A percentile compares a stretch with the other conserved stretches of the same genome.
These are phyloP conservation scores for Psilocybe tampanensis DNA, from an alignment of 768 basidiomycete genomes.

Conservation along the genomic window DNA sequence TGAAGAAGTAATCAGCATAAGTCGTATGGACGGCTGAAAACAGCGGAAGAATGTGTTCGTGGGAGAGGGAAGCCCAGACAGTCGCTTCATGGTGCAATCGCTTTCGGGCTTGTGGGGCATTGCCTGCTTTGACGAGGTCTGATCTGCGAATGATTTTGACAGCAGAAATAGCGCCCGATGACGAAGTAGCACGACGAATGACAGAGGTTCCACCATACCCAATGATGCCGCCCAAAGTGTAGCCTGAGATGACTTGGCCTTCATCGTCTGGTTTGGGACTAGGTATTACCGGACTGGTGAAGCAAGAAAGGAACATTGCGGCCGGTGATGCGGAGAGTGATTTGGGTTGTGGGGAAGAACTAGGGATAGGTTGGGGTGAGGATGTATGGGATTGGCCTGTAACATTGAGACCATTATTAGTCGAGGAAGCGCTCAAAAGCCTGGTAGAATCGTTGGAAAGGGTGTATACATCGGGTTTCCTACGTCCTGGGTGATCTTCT, in stretches of 20 bases:
- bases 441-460: constrained; percentile 26
- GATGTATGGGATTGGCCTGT: constrained; percentile 31
- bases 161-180: constrained; percentile 70
- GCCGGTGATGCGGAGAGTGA: constrained; percentile 59
- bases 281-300: constrained; percentile 43
- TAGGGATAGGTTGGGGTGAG: constrained; percentile 10
- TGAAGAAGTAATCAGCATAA: constrained; percentile 80
- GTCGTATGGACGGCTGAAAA: constrained; percentile 62
- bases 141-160: constrained; percentile 79
- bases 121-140: constrained; percentile 53
- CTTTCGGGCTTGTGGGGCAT: constrained; percentile 49
- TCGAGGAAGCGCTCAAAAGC: constrained; percentile 21
- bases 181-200: constrained; percentile 67
- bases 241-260: constrained; percentile 68
- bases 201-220: constrained; percentile 84
- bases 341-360: constrained; percentile 6
- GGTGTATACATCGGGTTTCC: constrained; percentile 5
- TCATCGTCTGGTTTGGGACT: constrained; percentile 59
- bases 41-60: constrained; percentile 87
- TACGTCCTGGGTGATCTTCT: neutral
- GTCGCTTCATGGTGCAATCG: constrained; percentile 70
- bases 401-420: constrained; percentile 7
- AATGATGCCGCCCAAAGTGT: constrained; percentile 74
- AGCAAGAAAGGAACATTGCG: constrained; percentile 72
- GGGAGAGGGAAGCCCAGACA: constrained; percentile 76